Evolutionary conservation across 352 stramenopile genomes (phyloP), one percentile per base, ranked within the genome.

Genomic region (Thalassiosira allenii): DNA sequence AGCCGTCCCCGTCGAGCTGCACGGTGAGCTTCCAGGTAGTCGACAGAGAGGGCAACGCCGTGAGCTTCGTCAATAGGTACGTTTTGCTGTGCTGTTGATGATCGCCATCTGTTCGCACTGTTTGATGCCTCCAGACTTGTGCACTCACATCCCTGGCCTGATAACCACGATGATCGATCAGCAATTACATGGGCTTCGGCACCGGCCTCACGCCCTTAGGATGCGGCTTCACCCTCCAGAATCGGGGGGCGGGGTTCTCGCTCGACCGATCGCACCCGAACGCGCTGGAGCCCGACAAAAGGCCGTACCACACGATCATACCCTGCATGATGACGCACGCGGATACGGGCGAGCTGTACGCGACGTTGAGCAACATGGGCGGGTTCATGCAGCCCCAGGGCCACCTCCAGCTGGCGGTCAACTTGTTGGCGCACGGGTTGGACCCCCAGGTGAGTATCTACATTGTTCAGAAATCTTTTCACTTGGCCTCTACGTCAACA

Each of bases 221-320:
- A 17, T 98, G 94, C 73, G 97, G 97, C 30, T 99, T 99, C 87
- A 95, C 96, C 9, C 79, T 99, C 37, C 97, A 99, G 86, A 99
- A 99, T 90, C 92, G 97, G 29, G 97, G 97, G 14, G 94, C 87
- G 77, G 98, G 98, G 71, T 99, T 99, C 72, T 89, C 89, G 11
- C 79, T 98, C 14, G 84, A 96, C 8, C 17, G 70, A 1, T 70
- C 75, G n/a, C 97, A 99, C 85, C 95, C 96, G 22, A 99, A 99
- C 88, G 91, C 83, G 0, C 54, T 98, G 20, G 96, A 88, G 20
- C 94, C 95, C 4, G 76, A 83, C 33, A 99, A 99, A 77, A 88
- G 96, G 32, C 97, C 97, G 2, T 99, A 98, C 91, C 97, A 99
- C 87, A 99, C 97, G 6, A 99, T 99, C 79, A 99, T 99, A 66